Evolutionary conservation across 2,329 filamentous ascomycete genomes (phyloP).

Genomic region (Colletotrichum sp.): DNA sequence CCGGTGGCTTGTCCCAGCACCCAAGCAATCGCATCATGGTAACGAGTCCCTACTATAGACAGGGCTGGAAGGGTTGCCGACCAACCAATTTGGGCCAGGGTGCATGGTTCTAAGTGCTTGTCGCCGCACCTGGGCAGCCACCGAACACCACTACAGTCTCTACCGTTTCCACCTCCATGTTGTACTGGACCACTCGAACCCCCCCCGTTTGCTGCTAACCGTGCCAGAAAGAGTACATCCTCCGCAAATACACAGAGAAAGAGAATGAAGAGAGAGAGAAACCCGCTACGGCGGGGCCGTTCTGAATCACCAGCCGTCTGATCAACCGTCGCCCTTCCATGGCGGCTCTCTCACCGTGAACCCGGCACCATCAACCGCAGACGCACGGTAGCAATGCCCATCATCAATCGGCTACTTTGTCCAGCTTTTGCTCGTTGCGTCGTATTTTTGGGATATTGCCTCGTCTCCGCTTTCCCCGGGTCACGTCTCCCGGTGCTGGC

Average conservation of each 20-base stretch:
- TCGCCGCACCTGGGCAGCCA: background rate
- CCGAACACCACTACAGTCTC: background rate
- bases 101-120: background rate
- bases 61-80: background rate
- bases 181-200: background rate
- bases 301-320: conserved; percentile 19
- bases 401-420: conserved; percentile 6
- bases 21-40: background rate
- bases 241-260: background rate
- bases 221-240: background rate
- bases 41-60: background rate
- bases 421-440: background rate
- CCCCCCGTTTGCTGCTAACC: background rate
- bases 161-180: background rate
- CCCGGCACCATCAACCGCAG: conserved; percentile 10
- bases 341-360: background rate
- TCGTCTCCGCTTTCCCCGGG: conserved; percentile 9
- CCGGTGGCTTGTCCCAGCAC: background rate
- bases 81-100: background rate
- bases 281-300: background rate
- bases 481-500: conserved; percentile 11
- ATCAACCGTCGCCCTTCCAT: conserved; percentile 7
- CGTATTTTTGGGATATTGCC: conserved; percentile 4
- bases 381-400: conserved; percentile 5
- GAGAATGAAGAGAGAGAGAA: background rate